A percentile compares a stretch with the other conserved stretches of the same genome.
These are phyloP conservation scores for Candida xiaguanensis DNA, from an alignment of 805 yeast species.

Conservation along the genomic window DNA sequence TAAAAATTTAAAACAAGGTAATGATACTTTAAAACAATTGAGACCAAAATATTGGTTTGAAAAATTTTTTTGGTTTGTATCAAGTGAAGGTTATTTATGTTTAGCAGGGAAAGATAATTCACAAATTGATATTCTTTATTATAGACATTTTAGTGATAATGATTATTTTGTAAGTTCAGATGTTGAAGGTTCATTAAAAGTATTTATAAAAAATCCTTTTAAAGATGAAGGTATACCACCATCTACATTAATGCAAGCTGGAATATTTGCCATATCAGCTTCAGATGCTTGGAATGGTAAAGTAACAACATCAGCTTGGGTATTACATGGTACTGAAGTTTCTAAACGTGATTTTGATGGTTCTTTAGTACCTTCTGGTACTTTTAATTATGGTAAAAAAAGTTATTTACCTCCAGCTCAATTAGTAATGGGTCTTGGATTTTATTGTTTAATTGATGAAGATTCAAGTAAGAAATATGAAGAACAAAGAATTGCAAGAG, in stretches of 20 bases:
- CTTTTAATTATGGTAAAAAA: conserved; percentile 53
- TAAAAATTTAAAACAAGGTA: conserved; percentile 53
- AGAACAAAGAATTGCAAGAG: conserved; percentile 24
- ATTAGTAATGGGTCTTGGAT: conserved; percentile 84
- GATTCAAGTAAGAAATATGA: conserved; percentile 40
- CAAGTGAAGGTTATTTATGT: conserved; percentile 83
- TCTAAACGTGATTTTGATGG: conserved; percentile 68
- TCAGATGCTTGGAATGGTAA: conserved; percentile 91
- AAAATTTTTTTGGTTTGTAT: conserved; percentile 90
- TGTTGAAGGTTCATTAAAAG: conserved; percentile 67
- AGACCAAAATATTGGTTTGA: conserved; percentile 88
- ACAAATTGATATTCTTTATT: conserved; percentile 78
- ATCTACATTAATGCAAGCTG: conserved; percentile 84
- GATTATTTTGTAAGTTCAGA: conserved; percentile 77
- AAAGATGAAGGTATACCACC: conserved; percentile 76
- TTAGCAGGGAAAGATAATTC: conserved; percentile 79
- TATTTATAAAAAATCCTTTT: conserved; percentile 76
- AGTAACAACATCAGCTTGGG: conserved; percentile 80
- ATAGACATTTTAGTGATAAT: conserved; percentile 67
- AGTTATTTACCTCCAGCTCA: conserved; percentile 73
- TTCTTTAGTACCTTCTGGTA: conserved; percentile 56
- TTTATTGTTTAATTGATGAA: conserved; percentile 68
- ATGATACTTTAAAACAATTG: conserved; percentile 49
- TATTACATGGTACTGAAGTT: conserved; percentile 64
- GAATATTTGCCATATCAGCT: conserved; percentile 74